Conservation (phyloP, 164 flowering plant genomes). For the Vitis rotundifolia region DNA sequence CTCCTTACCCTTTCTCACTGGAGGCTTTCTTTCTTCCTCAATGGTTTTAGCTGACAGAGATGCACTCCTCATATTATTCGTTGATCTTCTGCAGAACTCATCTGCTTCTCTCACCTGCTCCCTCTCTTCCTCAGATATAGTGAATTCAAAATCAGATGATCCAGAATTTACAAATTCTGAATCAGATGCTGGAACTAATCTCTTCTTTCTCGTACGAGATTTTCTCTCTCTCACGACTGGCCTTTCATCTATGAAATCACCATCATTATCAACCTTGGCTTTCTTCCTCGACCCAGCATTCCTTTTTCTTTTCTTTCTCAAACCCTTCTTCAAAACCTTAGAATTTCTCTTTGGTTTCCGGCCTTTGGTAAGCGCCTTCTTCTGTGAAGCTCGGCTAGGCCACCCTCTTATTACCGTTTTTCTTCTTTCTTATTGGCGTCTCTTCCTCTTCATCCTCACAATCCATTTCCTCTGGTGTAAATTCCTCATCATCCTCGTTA, state of each 20-base stretch:
- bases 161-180: constrained; percentile 64
- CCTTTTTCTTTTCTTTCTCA: constrained; percentile 32
- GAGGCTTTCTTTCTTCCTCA: constrained; percentile 32
- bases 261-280: constrained; percentile 26
- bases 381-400: constrained; percentile 19
- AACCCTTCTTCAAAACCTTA: constrained; percentile 34
- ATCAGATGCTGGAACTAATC: constrained; percentile 41
- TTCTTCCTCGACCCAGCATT: constrained; percentile 28
- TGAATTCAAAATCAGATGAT: constrained; percentile 71
- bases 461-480: constrained; percentile 57
- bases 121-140: constrained; percentile 89
- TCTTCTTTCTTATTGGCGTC: constrained; percentile 22
- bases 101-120: constrained; percentile 76
- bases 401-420: constrained; percentile 18
- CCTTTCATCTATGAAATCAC: constrained; percentile 15
- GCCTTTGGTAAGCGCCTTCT: constrained; percentile 24
- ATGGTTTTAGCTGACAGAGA: constrained; percentile 20
- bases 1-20: constrained; percentile 67
- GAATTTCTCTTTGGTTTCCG: constrained; percentile 39
- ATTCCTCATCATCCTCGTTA: constrained; percentile 66
- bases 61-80: constrained; percentile 45
- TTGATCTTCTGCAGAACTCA: constrained; percentile 35
- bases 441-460: constrained; percentile 65
- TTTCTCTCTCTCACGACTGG: constrained; percentile 17
- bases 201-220: constrained; percentile 29